Base-by-base conservation (phyloP, 208 protist species). In the Leishmania arabica region DNA sequence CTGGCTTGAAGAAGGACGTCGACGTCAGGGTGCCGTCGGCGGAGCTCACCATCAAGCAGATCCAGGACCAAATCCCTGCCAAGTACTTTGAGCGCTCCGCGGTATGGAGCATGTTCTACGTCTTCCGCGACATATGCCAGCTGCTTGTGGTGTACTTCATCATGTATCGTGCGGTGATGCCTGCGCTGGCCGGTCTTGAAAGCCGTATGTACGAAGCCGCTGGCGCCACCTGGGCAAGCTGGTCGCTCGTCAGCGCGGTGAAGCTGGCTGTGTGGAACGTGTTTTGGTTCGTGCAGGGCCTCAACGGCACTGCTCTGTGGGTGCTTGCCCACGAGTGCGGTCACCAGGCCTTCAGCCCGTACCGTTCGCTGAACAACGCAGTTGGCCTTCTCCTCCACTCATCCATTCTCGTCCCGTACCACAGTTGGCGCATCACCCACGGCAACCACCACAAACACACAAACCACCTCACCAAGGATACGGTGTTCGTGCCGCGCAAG, bases 311-410 rank as follows among this genome's bases (percentile, higher is more conserved):
- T 3, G 97, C 93, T 15, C 53, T 99, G 1, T 99, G 98, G 97
- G 96, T 99, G 11, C 56, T 99, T 9, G 97, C 94, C 8, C 98
- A 99, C 79, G 98, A 99, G 86, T 99, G 98, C 83, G 98, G 98
- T 42, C 98, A 99, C 83, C 90, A 97, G 62, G 95, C 90, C 75
- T 99, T 99, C 90, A 93, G 89, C 54, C 85, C 95, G 45, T 89
- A 83, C 70, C 85, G 87, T 60, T 40, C 58, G 1, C 15, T 99
- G 24, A 98, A 99, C 88, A 95, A 99, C 87, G 58, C 86, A 37
- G 89, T 99, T 70, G 98, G 98, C 13, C 85, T 97, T 49, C 53
- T 98, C 34, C 68, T 97, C 11, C 98, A 99, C 91, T 96, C 94
- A 27, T 79, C 85, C 34, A 68, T 99, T 40, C 91, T 98, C 27